Percentiles rank a stretch among this genome's conserved stretches.
These are phyloP conservation scores for Apostasia ramifera DNA, from an alignment of 106 monocot genomes.

Conservation along the genomic window DNA sequence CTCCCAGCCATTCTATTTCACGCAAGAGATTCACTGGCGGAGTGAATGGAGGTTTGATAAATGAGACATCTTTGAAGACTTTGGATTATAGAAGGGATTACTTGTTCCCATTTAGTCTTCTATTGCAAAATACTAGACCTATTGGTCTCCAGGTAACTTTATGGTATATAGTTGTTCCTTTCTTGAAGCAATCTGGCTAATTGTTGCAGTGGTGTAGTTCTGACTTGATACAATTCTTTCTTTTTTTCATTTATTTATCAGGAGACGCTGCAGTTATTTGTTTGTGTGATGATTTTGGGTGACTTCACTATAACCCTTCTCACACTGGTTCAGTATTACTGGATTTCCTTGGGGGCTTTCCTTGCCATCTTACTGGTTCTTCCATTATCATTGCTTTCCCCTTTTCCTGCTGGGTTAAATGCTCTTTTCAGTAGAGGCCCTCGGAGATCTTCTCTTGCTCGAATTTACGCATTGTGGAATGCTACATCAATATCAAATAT, in stretches of 20 bases:
- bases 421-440: constrained; percentile 84
- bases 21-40: constrained; percentile 71
- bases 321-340: constrained; percentile 68
- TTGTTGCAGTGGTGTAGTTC: background rate
- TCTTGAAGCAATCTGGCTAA: background rate
- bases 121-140: constrained; percentile 72
- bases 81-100: constrained; percentile 59
- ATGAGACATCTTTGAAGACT: constrained; percentile 52
- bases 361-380: constrained; percentile 75
- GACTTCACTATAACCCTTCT: constrained; percentile 74
- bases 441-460: constrained; percentile 74
- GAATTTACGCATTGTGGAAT: constrained; percentile 95
- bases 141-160: constrained; percentile 62
- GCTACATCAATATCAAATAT: constrained; percentile 71
- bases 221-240: background rate
- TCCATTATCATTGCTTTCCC: constrained; percentile 72
- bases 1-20: constrained; percentile 28
- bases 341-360: constrained; percentile 86
- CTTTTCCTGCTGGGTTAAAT: constrained; percentile 87
- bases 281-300: constrained; percentile 61
- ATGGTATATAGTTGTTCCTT: background rate
- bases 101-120: constrained; percentile 72
- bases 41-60: constrained; percentile 79
- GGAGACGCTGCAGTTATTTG: constrained; percentile 77
- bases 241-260: constrained; percentile 21